Base-by-base conservation (phyloP, 345 rosid species). In the Populus simonii region DNA sequence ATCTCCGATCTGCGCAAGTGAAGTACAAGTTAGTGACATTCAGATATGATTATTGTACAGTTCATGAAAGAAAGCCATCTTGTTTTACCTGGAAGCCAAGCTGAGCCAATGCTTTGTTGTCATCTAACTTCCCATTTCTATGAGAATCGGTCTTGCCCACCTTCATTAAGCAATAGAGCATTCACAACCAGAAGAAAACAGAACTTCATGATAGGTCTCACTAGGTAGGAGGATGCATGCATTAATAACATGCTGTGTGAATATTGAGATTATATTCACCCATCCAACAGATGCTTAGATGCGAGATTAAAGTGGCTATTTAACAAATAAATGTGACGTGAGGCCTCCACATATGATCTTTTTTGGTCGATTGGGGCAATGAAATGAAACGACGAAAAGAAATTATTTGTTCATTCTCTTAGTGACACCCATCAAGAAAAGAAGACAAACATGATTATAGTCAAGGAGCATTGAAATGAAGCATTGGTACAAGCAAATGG, bases 111-210 rank as follows among this genome's bases (percentile, higher is more conserved):
- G 93, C 80, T 85, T 89, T 92, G 38, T 73, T 80, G 75, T 95
- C 99, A n/a, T 95, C 99, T 66, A 91, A 69, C 77, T 88, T 91
- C 66, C 92, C 88, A 79, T 86, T 88, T 59, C 91, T 91, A 57
- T 85, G 89, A 36, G 98, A 88, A 76, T 84, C 83, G 0, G 97
- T 96, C 88, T 82, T 86, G 66, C 99, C 99, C 71, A 90, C 98
- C 99, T 92, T 79, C 76, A 83, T 4, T 8, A 78, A 69, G 61
- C 78, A 71, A 80, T 29, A 17, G 29, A 68, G 76, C 17, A 41
- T 63, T 74, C 72, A 41, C 45, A 69, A 68, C 81, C 49, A 17
- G n/a, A 51, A 1, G 57, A 51, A 51, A 51, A 51, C 0, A 78
- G 71, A 73, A 51, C 70, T 69, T 61, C 76, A 55, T 35, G 57